Evolutionary conservation across 768 basidiomycete genomes (phyloP), one percentile per base, ranked within the genome.

Genomic region (Phanerodontia chrysosporium): DNA sequence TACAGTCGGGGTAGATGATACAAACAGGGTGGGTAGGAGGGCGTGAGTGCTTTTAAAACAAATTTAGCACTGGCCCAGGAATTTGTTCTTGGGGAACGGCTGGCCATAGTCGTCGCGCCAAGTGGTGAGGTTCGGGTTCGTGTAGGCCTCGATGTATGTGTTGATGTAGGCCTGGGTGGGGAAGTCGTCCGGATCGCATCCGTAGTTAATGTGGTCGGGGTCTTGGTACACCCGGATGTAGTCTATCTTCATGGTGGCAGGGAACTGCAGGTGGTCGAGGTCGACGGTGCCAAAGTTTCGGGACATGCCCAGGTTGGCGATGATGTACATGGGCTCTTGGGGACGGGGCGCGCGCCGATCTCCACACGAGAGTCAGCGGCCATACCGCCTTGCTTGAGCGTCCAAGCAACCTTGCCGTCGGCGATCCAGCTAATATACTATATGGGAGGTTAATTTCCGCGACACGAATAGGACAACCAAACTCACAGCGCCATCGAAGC

Each of bases 371-470:
- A 35, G 69, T 86, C 80, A 1, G 86, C 79, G 2, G 68, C 82
- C 73, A 92, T 77, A 13, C 85, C 92, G 29, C 76, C 70, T 21
- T 80, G 80, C 42, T 80, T 80, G 59, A 94, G 63, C 3, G 85
- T 89, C 93, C 93, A 95, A 16, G 82, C 80, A 44, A 79, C 67
- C 66, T 83, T 70, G 58, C 74, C 79, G 58, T 85, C 76, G 44
- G 84, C 73, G 48, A 93, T 81, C 93, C 93, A 95, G 21, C 83
- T 76, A 60, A 95, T 90, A 69, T 94, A 95, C 80, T 88, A n/a
- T n/a, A n/a, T n/a, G 39, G 2, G 25, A 29, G n/a, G n/a, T n/a
- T n/a, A n/a, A n/a, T n/a, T 30, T 18, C 3, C 46, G 22, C 29
- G 24, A 24, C 14, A 42, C 5, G 18, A 25, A 7, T n/a, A 14